Evolutionary conservation across 2,329 filamentous ascomycete species (phyloP), one percentile per base, ranked within the genome.

Genomic region (Apiospora sp.): DNA sequence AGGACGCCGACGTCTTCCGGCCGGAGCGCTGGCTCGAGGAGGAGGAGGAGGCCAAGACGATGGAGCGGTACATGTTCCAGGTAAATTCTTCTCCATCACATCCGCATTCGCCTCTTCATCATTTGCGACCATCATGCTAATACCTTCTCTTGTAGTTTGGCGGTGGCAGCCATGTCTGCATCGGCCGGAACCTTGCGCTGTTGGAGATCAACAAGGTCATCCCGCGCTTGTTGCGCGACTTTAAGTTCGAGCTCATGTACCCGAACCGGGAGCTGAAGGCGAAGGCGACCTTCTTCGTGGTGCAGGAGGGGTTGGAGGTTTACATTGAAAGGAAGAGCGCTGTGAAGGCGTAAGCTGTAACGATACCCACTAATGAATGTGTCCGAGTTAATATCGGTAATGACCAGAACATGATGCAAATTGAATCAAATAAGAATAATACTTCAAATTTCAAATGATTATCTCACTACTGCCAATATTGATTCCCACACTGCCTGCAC

Each of bases 141-240:
- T 58, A 37, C 1, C 7, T 61, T 58, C 30, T 8, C 24, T 14
- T 69, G 46, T 51, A 86, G 84, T 90, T 90, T 75, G 88, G 88
- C 30, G 87, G 85, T 14, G 88, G 88, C 37, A 83, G 83, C 12
- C 86, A 89, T 68, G 79, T 89, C 3, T 90, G 88, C 77, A 88
- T 89, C 73, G 88, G 88, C 27, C 83, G 86, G 5, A 87, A 89
- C 77, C 77, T 90, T 44, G 88, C 87, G 0, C 80, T 89, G 54
- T 80, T 90, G 41, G 88, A 90, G 79, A 88, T 90, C 76, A 88
- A 90, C 81, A 91, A 91, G 82, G 84, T 90, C 48, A 80, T 89
- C 48, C 87, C 88, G 5, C 85, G 87, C 48, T 80, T 91, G 37
- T 79, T 89, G 74, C 79, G 87, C n/a, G 85, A 89, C 73, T 90